Evolutionary conservation across 495 filamentous ascomycete species (phyloP), one percentile per base, ranked within the genome.

Genomic region (Staphylotrichum longicolle): DNA sequence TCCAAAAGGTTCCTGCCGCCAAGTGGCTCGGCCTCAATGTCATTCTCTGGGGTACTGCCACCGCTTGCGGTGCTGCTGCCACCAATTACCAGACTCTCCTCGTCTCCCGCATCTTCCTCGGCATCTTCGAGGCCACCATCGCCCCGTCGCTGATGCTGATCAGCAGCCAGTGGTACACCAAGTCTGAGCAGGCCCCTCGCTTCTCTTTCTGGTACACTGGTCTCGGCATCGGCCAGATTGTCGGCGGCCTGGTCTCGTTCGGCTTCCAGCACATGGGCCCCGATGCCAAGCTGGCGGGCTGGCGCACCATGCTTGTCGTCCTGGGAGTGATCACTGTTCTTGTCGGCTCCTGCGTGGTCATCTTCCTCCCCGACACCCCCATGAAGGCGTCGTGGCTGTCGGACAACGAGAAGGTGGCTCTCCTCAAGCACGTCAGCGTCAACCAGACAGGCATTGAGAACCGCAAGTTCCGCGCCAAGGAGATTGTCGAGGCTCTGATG

Each of bases 151-250:
- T 88, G 42, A 83, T 85, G 50, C 73, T 83, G 34, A 78, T 83
- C 62, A 77, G 70, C 56, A 72, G 73, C 65, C 69, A 70, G 63
- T 89, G 84, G 83, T 89, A 88, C 65, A 88, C 83, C 12, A 82
- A 83, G 50, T 78, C 79, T 0, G 85, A 88, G 66, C 78, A 82
- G 46, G 81, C 82, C 3, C 82, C 83, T 1, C 80, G 86, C 20
- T 86, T 85, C 63, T 80, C 77, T n/a, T 74, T 87, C 65, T 89
- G 86, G 86, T 87, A 85, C 67, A 77, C 75, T 39, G 85, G 86
- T 30, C 72, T 86, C 7, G 86, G 86, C 1, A 58, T 81, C 27
- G 85, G 83, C 14, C 86, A 86, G 71, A 87, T 88, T 30, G 33
- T 87, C 45, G 86, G 86, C 3, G 86, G 85, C 1, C 55, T 85